Evolutionary conservation across 106 monocot genomes (phyloP), one percentile per base, ranked within the genome.

Genomic region (Hemerocallis citrina): DNA sequence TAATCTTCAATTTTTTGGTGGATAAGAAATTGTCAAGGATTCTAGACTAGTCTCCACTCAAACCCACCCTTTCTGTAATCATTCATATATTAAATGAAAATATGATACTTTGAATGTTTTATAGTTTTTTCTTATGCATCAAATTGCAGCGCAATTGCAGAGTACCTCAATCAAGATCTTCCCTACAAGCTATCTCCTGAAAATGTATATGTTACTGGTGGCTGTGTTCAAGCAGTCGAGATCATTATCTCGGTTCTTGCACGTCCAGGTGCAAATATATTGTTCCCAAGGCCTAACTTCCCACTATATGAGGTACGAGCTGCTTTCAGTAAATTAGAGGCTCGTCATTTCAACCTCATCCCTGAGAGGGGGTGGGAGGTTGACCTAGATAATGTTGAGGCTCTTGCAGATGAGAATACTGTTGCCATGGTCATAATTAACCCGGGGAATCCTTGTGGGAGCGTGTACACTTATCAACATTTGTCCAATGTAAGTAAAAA

Each of bases 371-470:
- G 44, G 1, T 88, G 83, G 88, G 88, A 83, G 64, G 67, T 83
- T 35, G 80, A 88, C 48, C 71, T 88, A 19, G 80, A 74, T 27
- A 36, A 34, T 33, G 69, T 84, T 9, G 66, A 79, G 52, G 71
- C 67, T 11, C 63, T 83, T 57, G 79, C 80, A 12, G 89, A 89
- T 58, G 74, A 75, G 17, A 77, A 84, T 50, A 89, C 83, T 2
- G 80, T 58, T 17, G 89, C 80, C 0, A 89, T 89, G 34, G 89
- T 89, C 42, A 27, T 89, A 17, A 52, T 69, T 10, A 89, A 80
- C 56, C 84, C 80, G 23, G 74, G 75, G 44, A 88, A 83, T 55
- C 89, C 88, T 11, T 80, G 74, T 50, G 89, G 89, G 39, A 84
- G 62, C 63, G 84, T 89, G 8, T 71, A 71, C 30, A 66, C 65